A percentile compares a stretch with the other conserved stretches of the same genome.
Evolutionary conservation across 108 stramenopile genomes (phyloP).

Genomic region (Cyclotella atomus): DNA sequence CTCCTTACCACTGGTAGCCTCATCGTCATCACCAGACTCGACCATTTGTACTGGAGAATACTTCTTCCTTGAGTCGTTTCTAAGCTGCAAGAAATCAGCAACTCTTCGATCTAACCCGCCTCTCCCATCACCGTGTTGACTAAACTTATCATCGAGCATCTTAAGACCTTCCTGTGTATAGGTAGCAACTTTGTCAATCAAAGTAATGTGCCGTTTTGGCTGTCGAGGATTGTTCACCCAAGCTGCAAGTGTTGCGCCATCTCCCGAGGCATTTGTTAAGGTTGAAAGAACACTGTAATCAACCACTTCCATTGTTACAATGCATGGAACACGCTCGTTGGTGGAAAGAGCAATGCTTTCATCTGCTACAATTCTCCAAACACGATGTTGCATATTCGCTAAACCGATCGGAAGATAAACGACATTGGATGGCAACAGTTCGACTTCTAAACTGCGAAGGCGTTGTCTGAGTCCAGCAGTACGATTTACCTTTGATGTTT

Average conservation of each 20-base stretch:
- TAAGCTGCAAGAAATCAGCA: slow-evolving; percentile 32
- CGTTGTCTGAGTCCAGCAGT: slow-evolving; percentile 58
- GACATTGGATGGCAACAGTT: slow-evolving; percentile 77
- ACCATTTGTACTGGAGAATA: slow-evolving; percentile 13
- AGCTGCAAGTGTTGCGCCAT: slow-evolving; percentile 26
- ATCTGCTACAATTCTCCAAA: slow-evolving; percentile 83
- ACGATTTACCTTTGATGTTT: slow-evolving; percentile 56
- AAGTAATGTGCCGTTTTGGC: slow-evolving; percentile 71
- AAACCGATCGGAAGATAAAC: slow-evolving; percentile 80
- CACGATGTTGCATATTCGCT: slow-evolving; percentile 73
- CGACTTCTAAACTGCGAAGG: slow-evolving; percentile 67
- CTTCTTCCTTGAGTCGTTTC: slow-evolving; percentile 12
- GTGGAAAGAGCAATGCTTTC: slow-evolving; percentile 90
- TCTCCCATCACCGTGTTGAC: slow-evolving; percentile 43
- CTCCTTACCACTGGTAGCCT: slow-evolving; percentile 7
- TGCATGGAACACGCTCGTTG: slow-evolving; percentile 94
- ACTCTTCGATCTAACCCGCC: slow-evolving; percentile 25
- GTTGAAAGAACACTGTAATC: slow-evolving; percentile 47
- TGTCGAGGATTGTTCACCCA: slow-evolving; percentile 55
- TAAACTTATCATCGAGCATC: slow-evolving; percentile 51
- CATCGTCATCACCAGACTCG: slow-evolving; percentile 1
- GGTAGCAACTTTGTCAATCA: slow-evolving; percentile 72
- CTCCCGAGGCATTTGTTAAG: slow-evolving; percentile 12
- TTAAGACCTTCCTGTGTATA: slow-evolving; percentile 55
- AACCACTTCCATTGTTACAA: slow-evolving; percentile 91